Percentiles rank a stretch among this genome's conserved stretches.
Conservation (phyloP, 345 rosid genomes). For the Noccaea bulbosa region DNA sequence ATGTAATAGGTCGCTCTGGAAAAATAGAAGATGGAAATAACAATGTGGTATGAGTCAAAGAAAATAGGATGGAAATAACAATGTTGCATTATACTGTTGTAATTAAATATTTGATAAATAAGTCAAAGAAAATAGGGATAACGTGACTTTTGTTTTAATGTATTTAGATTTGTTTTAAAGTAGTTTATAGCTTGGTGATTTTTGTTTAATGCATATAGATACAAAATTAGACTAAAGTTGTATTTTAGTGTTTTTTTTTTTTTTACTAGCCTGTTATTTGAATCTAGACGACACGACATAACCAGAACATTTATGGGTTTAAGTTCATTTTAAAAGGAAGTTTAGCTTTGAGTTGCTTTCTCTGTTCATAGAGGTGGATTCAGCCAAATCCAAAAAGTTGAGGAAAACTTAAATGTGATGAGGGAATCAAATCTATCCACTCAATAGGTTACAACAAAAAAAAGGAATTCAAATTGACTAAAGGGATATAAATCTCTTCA, state of each 20-base stretch:
- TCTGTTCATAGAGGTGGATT: conserved; percentile 8
- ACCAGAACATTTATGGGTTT: conserved; percentile 6
- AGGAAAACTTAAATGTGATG: neutral
- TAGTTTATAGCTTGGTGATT: neutral
- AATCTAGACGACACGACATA: conserved; percentile 22
- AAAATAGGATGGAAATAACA: too few relatives aligned
- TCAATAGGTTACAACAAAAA: conserved; percentile 8
- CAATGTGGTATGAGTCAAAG: too few relatives aligned
- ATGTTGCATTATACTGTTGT: neutral
- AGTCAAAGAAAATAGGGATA: neutral
- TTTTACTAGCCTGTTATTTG: conserved; percentile 5
- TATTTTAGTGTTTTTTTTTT: neutral
- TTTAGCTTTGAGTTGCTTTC: conserved; percentile 5
- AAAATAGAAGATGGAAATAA: too few relatives aligned
- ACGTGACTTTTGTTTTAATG: neutral
- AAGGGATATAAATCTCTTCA: conserved; percentile 13
- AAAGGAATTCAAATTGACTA: neutral
- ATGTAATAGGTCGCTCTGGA: too few relatives aligned
- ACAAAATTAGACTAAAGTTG: too few relatives aligned
- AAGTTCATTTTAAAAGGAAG: neutral
- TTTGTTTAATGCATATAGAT: neutral
- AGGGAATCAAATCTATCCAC: conserved; percentile 24
- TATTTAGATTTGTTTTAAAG: neutral
- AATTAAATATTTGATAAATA: neutral
- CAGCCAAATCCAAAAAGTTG: conserved; percentile 25